These are phyloP conservation scores for Didymella pomorum DNA, from an alignment of 2,329 filamentous ascomycete species.

Conservation along the genomic window DNA sequence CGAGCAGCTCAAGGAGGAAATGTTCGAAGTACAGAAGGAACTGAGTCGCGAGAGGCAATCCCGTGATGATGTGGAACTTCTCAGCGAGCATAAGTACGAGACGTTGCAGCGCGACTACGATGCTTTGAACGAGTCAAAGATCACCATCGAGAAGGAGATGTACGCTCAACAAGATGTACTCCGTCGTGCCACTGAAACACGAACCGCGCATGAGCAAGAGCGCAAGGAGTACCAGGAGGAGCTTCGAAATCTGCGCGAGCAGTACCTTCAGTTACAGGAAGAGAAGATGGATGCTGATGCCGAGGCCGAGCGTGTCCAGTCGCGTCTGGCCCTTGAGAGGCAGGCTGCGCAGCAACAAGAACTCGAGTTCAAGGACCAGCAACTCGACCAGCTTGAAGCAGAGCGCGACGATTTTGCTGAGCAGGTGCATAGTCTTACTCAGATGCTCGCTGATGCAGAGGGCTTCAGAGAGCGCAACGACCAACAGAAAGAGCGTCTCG, in stretches of 20 bases:
- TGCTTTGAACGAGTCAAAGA: slow-evolving; percentile 89
- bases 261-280: slow-evolving; percentile 85
- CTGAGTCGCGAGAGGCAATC: slow-evolving; percentile 92
- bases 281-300: slow-evolving; percentile 83
- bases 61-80: slow-evolving; percentile 88
- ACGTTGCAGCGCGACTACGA: slow-evolving; percentile 86
- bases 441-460: slow-evolving; percentile 86
- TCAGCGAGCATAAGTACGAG: slow-evolving; percentile 87
- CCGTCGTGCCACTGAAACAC: slow-evolving; percentile 82
- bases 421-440: slow-evolving; percentile 85
- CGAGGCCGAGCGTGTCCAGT: slow-evolving; percentile 80
- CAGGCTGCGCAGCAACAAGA: slow-evolving; percentile 80
- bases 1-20: slow-evolving; percentile 82
- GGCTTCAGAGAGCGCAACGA: slow-evolving; percentile 90
- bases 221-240: slow-evolving; percentile 89
- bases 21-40: slow-evolving; percentile 86
- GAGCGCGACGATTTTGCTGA: slow-evolving; percentile 79
- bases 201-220: slow-evolving; percentile 80
- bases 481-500: slow-evolving; percentile 90
- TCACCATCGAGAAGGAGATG: slow-evolving; percentile 96
- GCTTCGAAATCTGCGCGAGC: slow-evolving; percentile 80
- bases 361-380: slow-evolving; percentile 78
- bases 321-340: slow-evolving; percentile 78
- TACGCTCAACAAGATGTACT: slow-evolving; percentile 94
- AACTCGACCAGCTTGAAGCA: slow-evolving; percentile 78